Conservation (phyloP, 176 grass and related monocot genomes). For the Cenchrus americanus region DNA sequence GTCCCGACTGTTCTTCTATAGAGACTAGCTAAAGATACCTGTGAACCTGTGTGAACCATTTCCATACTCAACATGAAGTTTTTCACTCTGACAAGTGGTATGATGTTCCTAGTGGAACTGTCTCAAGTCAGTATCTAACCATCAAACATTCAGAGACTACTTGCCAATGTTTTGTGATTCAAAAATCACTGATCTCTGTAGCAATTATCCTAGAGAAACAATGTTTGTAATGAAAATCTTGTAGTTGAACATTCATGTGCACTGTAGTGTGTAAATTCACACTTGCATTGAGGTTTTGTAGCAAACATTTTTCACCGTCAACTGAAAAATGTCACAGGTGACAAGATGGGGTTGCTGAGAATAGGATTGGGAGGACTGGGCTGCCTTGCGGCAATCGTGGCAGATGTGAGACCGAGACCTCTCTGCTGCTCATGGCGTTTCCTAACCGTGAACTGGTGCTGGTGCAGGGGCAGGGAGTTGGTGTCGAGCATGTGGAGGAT, state of each 20-base stretch:
- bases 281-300: slow-evolving; percentile 17
- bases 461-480: slow-evolving; percentile 83
- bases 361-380: slow-evolving; percentile 33
- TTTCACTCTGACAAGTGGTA: slow-evolving; percentile 3
- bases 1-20: slow-evolving; percentile 52
- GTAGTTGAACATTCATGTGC: slow-evolving; percentile 10
- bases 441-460: slow-evolving; percentile 53
- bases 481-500: slow-evolving; percentile 79
- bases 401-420: neutral
- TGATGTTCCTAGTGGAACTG: neutral
- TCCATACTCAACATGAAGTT: neutral
- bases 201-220: neutral
- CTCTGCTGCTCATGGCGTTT: slow-evolving; percentile 41
- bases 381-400: neutral
- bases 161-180: neutral
- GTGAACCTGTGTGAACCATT: neutral
- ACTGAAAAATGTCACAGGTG: slow-evolving; percentile 47
- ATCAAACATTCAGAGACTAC: neutral
- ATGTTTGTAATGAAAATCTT: slow-evolving; percentile 38
- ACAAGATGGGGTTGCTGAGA: slow-evolving; percentile 39
- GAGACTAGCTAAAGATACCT: slow-evolving; percentile 1
- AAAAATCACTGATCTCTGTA: neutral
- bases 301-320: neutral
- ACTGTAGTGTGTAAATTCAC: neutral
- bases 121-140: neutral